A percentile compares a stretch with the other conserved stretches of the same genome.
phyloP scores from a whole-genome alignment of 305 asterid species.

The Fraxinus angustifolia region DNA sequence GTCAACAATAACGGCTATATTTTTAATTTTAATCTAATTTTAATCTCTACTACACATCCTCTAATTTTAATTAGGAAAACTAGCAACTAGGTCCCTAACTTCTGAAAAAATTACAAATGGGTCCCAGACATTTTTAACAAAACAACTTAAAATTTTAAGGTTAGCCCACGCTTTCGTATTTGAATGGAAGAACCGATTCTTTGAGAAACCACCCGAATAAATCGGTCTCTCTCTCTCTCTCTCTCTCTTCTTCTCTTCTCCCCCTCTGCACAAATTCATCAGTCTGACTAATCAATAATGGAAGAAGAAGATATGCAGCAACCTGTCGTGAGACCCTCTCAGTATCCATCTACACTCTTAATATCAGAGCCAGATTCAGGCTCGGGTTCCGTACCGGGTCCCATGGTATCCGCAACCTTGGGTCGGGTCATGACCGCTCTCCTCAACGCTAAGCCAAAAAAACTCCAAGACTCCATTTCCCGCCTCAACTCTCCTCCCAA shows the following conservation, averaged over 20 bases:
- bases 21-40: too few species aligned
- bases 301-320: constrained; percentile 33
- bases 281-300: constrained; percentile 21
- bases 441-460: constrained; percentile 64
- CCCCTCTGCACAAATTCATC: background rate
- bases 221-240: background rate
- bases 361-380: constrained; percentile 19
- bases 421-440: constrained; percentile 67
- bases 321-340: constrained; percentile 16
- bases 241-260: background rate
- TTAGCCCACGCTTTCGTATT: too few species aligned
- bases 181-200: background rate
- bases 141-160: background rate
- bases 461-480: constrained; percentile 64
- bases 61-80: background rate
- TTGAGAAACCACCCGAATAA: background rate
- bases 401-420: constrained; percentile 47
- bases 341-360: background rate
- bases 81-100: background rate
- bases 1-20: too few species aligned
- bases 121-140: background rate
- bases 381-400: constrained; percentile 23
- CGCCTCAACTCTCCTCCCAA: constrained; percentile 52
- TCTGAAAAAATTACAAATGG: background rate
- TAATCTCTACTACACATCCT: too few species aligned